phyloP scores from a whole-genome alignment of 192 early-diverging fungal species.

The Allomyces javanicus region DNA sequence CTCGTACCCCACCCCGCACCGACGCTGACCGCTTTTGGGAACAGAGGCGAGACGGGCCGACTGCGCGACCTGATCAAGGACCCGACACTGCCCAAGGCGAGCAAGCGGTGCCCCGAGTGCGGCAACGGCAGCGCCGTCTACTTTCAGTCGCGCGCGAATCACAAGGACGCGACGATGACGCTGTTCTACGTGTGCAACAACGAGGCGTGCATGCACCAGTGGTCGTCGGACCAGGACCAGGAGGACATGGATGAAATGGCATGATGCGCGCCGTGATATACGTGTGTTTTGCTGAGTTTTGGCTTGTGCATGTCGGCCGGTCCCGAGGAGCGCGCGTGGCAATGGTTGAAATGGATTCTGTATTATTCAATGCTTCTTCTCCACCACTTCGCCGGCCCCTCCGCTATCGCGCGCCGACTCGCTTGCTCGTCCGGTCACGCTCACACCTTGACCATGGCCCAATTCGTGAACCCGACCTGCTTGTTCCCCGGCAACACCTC shows the following conservation, averaged over 20 bases:
- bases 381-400: too few relatives aligned
- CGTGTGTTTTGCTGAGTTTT: too few relatives aligned
- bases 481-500: too few relatives aligned
- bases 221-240: conserved; percentile 20
- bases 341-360: too few relatives aligned
- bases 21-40: not conserved
- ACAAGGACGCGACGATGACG: conserved; percentile 54
- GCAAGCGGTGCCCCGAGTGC: conserved; percentile 40
- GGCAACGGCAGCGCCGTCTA: conserved; percentile 40
- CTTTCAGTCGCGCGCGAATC: conserved; percentile 51
- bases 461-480: too few relatives aligned
- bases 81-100: conserved; percentile 47
- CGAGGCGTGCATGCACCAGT: conserved; percentile 44
- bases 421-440: too few relatives aligned
- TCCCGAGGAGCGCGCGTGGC: too few relatives aligned
- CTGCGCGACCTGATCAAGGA: not conserved
- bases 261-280: too few relatives aligned
- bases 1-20: not conserved
- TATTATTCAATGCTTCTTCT: too few relatives aligned
- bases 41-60: not conserved
- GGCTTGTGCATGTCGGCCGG: too few relatives aligned
- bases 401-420: too few relatives aligned
- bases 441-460: too few relatives aligned
- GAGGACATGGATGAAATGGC: conserved; percentile 1
- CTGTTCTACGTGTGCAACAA: conserved; percentile 61